Base-by-base conservation (phyloP, 495 filamentous ascomycete genomes). In the Tirmania nivea region DNA sequence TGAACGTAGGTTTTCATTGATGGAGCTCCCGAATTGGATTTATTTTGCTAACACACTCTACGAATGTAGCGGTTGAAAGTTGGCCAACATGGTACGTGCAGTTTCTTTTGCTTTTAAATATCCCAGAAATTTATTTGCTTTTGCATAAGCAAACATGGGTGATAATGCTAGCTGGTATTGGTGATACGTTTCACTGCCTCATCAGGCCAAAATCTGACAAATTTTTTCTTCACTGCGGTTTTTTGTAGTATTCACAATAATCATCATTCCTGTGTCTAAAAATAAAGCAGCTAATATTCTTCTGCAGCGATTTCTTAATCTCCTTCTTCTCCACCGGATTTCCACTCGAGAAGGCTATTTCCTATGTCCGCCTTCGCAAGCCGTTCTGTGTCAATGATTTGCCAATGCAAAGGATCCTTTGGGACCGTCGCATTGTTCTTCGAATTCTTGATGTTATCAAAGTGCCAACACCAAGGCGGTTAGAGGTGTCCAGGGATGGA, bases 321-420 rank as follows among this genome's bases (percentile, higher is more conserved):
- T 89, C 86, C 17, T 99, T 99, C 68, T 99, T 94, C 68, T 94
- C 86, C 0, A 88, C 93, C 66, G 90, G 90, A 0, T 99, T 99
- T 58, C 90, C 90, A 0, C 69, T 99, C 35, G 88, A 99, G 49
- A 99, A 96, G 65, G 92, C 90, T 6, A 92, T 96, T 60, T 83
- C 86, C 12, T 99, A 99, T 66, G 82, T 83, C 47, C 81, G 81
- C 56, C 74, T 93, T 10, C 79, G 90, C 39, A 94, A 89, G 63
- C 92, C 90, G 10, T 94, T 94, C 56, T 94, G 87, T 63, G 84
- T 99, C 63, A 99, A 99, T 67, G 89, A 99, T 61, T 68, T 99
- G 51, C 84, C 84, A 3, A 95, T 99, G 90, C 90, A 99, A 67
- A 92, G 90, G 69, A 79, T 99, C 16, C 70, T 99, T 17, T 99